Conservation (phyloP, 2,329 filamentous ascomycete genomes). For the Sporothrix schenckii region DNA sequence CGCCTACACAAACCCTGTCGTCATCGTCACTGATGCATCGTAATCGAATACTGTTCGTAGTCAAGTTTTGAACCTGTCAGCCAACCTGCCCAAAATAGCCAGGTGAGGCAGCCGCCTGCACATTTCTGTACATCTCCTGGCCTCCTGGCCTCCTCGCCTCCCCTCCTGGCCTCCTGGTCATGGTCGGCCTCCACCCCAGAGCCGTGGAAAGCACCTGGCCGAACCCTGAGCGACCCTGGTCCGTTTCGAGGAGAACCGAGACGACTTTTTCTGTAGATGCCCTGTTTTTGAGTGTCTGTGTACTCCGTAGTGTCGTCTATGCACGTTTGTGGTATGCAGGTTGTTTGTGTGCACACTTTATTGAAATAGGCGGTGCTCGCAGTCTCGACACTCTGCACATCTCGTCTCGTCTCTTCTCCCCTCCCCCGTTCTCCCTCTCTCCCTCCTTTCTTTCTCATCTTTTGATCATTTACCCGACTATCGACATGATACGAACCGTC, state of each 20-base stretch:
- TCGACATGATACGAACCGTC: constrained; percentile 25
- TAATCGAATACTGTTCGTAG: no score
- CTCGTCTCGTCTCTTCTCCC: constrained; percentile 22
- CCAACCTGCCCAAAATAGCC: neutral
- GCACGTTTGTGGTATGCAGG: neutral
- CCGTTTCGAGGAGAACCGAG: constrained; percentile 14
- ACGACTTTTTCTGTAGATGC: neutral
- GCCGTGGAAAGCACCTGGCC: constrained; percentile 8
- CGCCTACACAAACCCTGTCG: neutral
- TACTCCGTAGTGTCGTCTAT: neutral
- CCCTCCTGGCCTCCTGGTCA: neutral
- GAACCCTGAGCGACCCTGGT: constrained; percentile 1
- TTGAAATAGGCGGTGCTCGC: constrained; percentile 26
- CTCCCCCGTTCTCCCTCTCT: constrained; percentile 5
- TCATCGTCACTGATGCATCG: constrained; percentile 3
- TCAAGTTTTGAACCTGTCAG: constrained; percentile 3
- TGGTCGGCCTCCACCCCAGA: neutral
- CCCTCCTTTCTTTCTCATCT: constrained; percentile 9
- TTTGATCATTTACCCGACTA: neutral
- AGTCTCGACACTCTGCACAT: neutral
- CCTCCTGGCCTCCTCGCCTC: neutral
- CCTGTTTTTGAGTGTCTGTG: neutral
- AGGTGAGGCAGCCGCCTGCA: neutral
- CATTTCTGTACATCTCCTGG: neutral
- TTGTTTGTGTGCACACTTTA: neutral